These are phyloP conservation scores for Solanum hybrid DNA, from an alignment of 305 asterid species.

Conservation along the genomic window DNA sequence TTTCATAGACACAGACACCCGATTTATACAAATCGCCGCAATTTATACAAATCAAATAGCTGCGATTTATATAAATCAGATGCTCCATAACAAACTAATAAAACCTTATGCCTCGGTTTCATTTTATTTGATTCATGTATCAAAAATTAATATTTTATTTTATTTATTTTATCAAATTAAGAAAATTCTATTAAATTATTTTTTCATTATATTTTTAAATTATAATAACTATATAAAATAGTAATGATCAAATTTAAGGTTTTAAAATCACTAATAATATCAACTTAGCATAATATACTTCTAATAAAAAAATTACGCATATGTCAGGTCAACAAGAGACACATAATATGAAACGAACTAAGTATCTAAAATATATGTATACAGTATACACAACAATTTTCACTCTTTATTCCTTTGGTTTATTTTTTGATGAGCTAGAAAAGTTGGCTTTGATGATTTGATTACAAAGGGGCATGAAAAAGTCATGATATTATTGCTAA, in stretches of 20 bases:
- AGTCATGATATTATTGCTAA: not conserved
- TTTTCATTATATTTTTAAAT: not conserved
- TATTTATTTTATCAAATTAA: not conserved
- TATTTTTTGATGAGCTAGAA: not conserved
- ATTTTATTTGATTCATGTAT: not conserved
- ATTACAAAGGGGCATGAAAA: not conserved
- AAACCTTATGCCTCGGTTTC: not conserved
- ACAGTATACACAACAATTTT: not conserved
- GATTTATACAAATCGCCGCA: too few species aligned
- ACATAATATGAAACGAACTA: not conserved
- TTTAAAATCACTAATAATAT: not conserved
- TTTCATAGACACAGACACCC: too few species aligned
- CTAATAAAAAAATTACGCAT: not conserved
- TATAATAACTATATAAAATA: not conserved
- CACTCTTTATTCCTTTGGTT: not conserved
- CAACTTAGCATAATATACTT: not conserved
- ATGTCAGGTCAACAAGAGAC: not conserved
- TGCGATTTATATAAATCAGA: too few species aligned
- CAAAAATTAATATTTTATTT: not conserved
- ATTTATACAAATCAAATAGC: too few species aligned
- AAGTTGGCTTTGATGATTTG: not conserved
- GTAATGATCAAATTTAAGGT: not conserved
- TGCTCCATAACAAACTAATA: too few species aligned
- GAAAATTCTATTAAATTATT: not conserved
- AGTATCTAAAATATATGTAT: not conserved